Evolutionary conservation across 352 stramenopile species (phyloP).

Genomic region (Phytophthora ramorum): DNA sequence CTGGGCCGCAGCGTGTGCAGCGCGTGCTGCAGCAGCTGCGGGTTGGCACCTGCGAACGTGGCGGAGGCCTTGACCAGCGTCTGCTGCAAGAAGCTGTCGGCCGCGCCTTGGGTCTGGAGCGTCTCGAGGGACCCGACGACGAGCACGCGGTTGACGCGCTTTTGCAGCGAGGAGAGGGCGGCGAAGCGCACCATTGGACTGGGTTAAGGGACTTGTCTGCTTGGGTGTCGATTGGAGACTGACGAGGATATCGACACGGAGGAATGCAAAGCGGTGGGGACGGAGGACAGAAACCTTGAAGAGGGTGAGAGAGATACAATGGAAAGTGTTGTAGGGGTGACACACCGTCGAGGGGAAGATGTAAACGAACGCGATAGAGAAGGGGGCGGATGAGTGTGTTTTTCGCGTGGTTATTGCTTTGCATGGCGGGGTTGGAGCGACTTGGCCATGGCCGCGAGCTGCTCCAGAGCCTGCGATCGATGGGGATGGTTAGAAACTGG

Average conservation of each 20-base stretch:
- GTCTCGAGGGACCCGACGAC: slow-evolving; percentile 59
- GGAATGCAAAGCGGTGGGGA: neutral
- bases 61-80: slow-evolving; percentile 36
- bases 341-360: neutral
- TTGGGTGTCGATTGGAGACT: neutral
- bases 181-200: slow-evolving; percentile 56
- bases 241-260: neutral
- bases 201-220: neutral
- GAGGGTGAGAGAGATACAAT: neutral
- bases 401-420: neutral
- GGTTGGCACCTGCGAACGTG: slow-evolving; percentile 42
- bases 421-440: neutral
- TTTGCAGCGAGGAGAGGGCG: slow-evolving; percentile 23
- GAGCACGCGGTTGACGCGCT: slow-evolving; percentile 61
- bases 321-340: neutral
- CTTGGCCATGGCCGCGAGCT: neutral
- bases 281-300: neutral
- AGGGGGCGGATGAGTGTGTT: neutral
- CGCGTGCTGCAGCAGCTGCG: slow-evolving; percentile 60
- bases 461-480: neutral
- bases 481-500: neutral
- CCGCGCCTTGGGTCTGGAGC: slow-evolving; percentile 40
- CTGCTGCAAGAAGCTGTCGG: slow-evolving; percentile 47
- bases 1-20: slow-evolving; percentile 46
- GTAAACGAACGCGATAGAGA: neutral